Evolutionary conservation across 371 early-diverging fungal genomes (phyloP).

Genomic region (Parasitella parasitica): DNA sequence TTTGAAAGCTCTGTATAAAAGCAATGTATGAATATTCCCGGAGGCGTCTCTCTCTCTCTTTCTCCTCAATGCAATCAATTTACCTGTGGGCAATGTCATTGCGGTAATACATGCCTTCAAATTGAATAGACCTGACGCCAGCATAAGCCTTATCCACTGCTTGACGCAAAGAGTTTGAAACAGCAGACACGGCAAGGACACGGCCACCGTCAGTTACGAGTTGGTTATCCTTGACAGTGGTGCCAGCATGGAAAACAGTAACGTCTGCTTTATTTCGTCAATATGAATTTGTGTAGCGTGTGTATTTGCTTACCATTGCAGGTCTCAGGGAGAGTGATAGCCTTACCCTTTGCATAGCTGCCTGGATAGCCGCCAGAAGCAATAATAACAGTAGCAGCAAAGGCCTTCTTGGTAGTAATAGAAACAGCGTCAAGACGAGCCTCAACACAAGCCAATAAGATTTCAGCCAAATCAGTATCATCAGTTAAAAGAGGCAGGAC

Average conservation of each 20-base stretch:
- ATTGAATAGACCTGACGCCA: constrained; percentile 67
- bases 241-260: constrained; percentile 94
- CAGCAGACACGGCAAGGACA: constrained; percentile 90
- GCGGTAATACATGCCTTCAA: constrained; percentile 86
- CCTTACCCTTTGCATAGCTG: constrained; percentile 77
- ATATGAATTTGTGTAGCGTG: too few relatives aligned
- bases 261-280: too few relatives aligned
- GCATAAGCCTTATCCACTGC: constrained; percentile 80
- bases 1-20: constrained; percentile 65
- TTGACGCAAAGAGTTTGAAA: constrained; percentile 65
- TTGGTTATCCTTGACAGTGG: constrained; percentile 52
- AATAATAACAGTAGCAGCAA: constrained; percentile 89
- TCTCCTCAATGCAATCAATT: too few relatives aligned
- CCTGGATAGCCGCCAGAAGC: constrained; percentile 95
- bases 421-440: constrained; percentile 89
- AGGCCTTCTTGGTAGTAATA: constrained; percentile 69
- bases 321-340: constrained; percentile 62
- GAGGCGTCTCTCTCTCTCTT: too few relatives aligned
- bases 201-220: constrained; percentile 94
- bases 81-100: constrained; percentile 88
- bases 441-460: constrained; percentile 86
- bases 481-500: constrained; percentile 88
- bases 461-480: constrained; percentile 82
- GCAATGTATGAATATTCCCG: too few relatives aligned
- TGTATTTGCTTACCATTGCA: constrained; percentile 8